Evolutionary conservation across 805 yeast genomes (phyloP).

Genomic region (Cyberlindnera bimundalis): DNA sequence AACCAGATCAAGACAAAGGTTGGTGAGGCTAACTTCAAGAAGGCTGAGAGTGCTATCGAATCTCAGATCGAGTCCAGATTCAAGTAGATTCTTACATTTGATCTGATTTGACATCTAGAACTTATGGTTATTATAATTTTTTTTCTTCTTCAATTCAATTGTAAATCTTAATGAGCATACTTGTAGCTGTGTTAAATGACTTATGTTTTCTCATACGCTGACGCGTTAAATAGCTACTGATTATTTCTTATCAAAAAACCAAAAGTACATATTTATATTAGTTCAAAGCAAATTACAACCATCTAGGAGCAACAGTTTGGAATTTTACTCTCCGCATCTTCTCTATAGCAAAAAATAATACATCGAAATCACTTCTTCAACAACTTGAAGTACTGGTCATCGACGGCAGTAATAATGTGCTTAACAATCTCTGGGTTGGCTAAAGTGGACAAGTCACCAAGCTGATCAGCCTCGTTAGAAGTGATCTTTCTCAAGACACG

Average conservation of each 20-base stretch:
- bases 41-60: conserved; percentile 30
- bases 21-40: conserved; percentile 31
- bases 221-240: too few relatives aligned
- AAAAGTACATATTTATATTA: background rate
- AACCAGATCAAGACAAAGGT: conserved; percentile 28
- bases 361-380: conserved; percentile 3
- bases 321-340: background rate
- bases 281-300: conserved; percentile 1
- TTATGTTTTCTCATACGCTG: too few relatives aligned
- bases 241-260: background rate
- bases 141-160: too few relatives aligned
- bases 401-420: conserved; percentile 56
- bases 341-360: background rate
- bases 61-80: conserved; percentile 23
- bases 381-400: conserved; percentile 7
- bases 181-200: too few relatives aligned
- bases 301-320: conserved; percentile 1
- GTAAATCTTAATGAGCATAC: too few relatives aligned
- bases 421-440: conserved; percentile 74
- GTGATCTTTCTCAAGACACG: conserved; percentile 75
- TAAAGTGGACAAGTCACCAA: conserved; percentile 76
- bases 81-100: too few relatives aligned
- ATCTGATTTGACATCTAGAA: too few relatives aligned
- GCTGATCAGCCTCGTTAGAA: conserved; percentile 73
- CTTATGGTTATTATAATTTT: too few relatives aligned